Base-by-base conservation (phyloP, 768 basidiomycete genomes). In the Goffeauzyma gilvescens region DNA sequence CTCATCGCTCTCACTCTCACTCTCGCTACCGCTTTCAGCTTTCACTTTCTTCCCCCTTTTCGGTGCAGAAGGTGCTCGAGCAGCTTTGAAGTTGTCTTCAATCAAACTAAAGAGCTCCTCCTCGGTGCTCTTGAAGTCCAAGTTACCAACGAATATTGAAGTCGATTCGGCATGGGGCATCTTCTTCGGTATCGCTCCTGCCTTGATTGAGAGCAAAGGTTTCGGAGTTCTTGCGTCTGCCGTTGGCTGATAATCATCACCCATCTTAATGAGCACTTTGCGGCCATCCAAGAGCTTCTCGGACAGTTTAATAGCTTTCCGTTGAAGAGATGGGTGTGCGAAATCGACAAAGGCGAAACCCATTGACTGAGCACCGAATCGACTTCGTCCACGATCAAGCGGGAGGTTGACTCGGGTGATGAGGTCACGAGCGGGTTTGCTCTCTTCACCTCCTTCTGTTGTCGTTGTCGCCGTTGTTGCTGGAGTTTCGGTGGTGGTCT, bases 301-400 rank as follows among this genome's bases (percentile, higher is more conserved):
- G 4, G 85, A 84, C 32, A 79, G 67, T 3, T 74, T 68, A 48
- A 95, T 80, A 23, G 87, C 90, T 32, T 71, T 66, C 3, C 55
- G 57, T 57, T 90, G 82, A 10, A 73, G 76, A 24, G 86, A 82
- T 0, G 72, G 65, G 1, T 78, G 78, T 2, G 75, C 71, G 60
- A 96, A 93, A 65, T 96, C 90, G 45, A 96, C 81, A 66, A 95
- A 95, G 27, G 93, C 93, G 62, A 86, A 98, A 28, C 90, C 58
- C 51, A 58, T 38, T 57, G 58, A 35, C 52, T 60, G 3, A 49
- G 46, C 32, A 51, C 49, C n/a, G 41, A 48, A 8, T 38, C 44
- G 31, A 40, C 33, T 38, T 35, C 66, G 60, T 7, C 67, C 67
- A 20, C 52, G 42, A 60, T 81, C 85, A 55, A 72, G 78, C 2